Conservation (phyloP, 2,329 filamentous ascomycete genomes). For the Fusarium fracticaudum region DNA sequence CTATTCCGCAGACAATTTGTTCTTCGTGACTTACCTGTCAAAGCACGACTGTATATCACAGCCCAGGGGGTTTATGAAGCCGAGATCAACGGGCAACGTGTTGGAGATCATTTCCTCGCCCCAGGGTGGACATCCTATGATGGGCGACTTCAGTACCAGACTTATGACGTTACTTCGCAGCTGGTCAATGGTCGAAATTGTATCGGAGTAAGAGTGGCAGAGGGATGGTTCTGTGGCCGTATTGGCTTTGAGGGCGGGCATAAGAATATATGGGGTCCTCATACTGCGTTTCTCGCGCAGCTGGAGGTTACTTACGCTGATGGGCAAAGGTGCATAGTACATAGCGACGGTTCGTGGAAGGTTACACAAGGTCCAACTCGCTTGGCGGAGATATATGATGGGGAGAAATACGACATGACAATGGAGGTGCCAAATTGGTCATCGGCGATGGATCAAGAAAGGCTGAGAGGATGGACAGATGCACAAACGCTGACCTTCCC, state of each 20-base stretch:
- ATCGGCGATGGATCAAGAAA: background rate
- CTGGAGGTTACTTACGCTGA: background rate
- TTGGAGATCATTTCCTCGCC: slow-evolving; percentile 54
- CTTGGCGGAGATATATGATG: slow-evolving; percentile 58
- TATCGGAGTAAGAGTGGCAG: slow-evolving; percentile 53
- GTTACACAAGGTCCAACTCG: slow-evolving; percentile 46
- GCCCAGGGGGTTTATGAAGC: slow-evolving; percentile 56
- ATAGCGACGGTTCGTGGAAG: slow-evolving; percentile 52
- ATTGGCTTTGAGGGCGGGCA: slow-evolving; percentile 35
- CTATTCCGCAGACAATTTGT: too few relatives aligned
- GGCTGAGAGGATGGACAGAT: background rate
- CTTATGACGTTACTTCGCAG: slow-evolving; percentile 57
- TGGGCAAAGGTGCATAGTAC: background rate
- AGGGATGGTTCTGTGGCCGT: slow-evolving; percentile 42
- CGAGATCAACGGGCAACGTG: slow-evolving; percentile 54
- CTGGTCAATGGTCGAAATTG: slow-evolving; percentile 38
- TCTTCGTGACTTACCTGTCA: background rate
- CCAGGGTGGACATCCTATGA: slow-evolving; percentile 63
- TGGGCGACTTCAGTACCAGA: slow-evolving; percentile 59
- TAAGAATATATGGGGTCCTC: slow-evolving; percentile 19
- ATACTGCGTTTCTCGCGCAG: slow-evolving; percentile 5
- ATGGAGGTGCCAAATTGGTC: slow-evolving; percentile 30
- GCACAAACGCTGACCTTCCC: background rate
- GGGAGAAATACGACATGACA: slow-evolving; percentile 57
- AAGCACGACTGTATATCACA: slow-evolving; percentile 56